Percentiles rank a stretch among this genome's conserved stretches.
Conservation (phyloP, 1,284 basidiomycete species). For the Coniophora puteana region DNA sequence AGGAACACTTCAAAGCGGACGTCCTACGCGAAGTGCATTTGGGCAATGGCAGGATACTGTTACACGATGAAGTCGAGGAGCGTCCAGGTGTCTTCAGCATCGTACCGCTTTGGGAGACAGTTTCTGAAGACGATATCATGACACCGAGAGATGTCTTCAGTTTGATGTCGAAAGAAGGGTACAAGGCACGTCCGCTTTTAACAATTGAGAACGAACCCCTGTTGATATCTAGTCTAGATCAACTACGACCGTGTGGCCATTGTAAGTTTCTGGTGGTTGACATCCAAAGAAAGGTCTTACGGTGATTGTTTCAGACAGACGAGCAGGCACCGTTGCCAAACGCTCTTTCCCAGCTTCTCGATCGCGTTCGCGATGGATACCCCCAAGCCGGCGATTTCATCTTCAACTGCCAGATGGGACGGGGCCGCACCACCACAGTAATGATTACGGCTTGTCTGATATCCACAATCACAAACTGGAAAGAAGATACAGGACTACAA, state of each 20-base stretch:
- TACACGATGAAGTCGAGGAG: slow-evolving; percentile 96
- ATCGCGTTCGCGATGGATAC: slow-evolving; percentile 67
- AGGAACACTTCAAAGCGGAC: slow-evolving; percentile 86
- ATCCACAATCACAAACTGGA: slow-evolving; percentile 70
- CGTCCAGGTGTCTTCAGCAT: slow-evolving; percentile 87
- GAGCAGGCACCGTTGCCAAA: slow-evolving; percentile 92
- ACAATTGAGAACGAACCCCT: slow-evolving; percentile 10
- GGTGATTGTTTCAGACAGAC: slow-evolving; percentile 64
- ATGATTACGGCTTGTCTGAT: slow-evolving; percentile 91
- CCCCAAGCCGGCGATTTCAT: slow-evolving; percentile 72
- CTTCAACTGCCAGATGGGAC: slow-evolving; percentile 87
- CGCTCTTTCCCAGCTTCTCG: slow-evolving; percentile 76
- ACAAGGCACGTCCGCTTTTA: slow-evolving; percentile 45
- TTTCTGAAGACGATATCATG: slow-evolving; percentile 84
- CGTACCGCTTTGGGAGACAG: slow-evolving; percentile 86
- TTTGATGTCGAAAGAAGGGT: slow-evolving; percentile 72
- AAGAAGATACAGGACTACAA: slow-evolving; percentile 31
- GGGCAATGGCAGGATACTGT: slow-evolving; percentile 79
- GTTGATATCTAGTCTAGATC: slow-evolving; percentile 46
- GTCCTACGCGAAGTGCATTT: slow-evolving; percentile 77
- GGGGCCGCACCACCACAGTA: slow-evolving; percentile 86
- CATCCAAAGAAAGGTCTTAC: neutral
- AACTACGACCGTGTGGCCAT: slow-evolving; percentile 87
- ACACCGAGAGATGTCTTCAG: slow-evolving; percentile 89
- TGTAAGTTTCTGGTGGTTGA: slow-evolving; percentile 40